Base-by-base conservation (phyloP, 495 filamentous ascomycete genomes). In the Viridothelium virens region DNA sequence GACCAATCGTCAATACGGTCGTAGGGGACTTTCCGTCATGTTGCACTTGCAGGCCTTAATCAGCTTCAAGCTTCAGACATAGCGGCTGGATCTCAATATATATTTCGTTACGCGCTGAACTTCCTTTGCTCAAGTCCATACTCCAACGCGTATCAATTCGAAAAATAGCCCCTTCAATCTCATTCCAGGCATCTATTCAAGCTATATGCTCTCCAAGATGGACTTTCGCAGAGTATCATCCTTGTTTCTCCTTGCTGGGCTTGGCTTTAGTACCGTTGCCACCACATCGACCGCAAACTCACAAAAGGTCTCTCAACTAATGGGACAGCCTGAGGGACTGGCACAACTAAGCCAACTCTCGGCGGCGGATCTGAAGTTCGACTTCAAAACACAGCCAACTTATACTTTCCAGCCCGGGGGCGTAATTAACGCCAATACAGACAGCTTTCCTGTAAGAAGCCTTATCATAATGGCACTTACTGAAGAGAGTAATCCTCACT, bases 371-470 rank as follows among this genome's bases (percentile, higher is more conserved):
- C 18, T 59, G 18, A 59, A 59, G 53, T 84, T 79, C 67, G 75
- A 82, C 71, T 82, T 81, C 72, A 56, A 33, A 67, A 66, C 66
- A 53, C 50, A 77, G 65, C 59, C 66, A 14, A 65, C 62, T 39
- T 75, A 75, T 63, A 76, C 70, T 48, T 76, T 74, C 65, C 1
- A 59, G 11, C 77, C 77, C 4, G 77, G 77, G 18, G 66, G 64
- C 25, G 77, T 79, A 65, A 68, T 74, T 63, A 79, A 79, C 67
- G 76, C 75, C 59, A 78, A 77, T 62, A 75, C 76, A 1, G 77
- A 75, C 1, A 77, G 76, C 39, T 78, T 77, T 75, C 72, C 74
- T 11, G 56, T 59, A 59, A 59, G 53, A 34, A 9, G 7, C 31
- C 7, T 59, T 59, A 34, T 9, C 5, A 18, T 36, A 25, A 25